Evolutionary conservation across 768 basidiomycete species (phyloP).

Genomic region (Ramaria rubella): DNA sequence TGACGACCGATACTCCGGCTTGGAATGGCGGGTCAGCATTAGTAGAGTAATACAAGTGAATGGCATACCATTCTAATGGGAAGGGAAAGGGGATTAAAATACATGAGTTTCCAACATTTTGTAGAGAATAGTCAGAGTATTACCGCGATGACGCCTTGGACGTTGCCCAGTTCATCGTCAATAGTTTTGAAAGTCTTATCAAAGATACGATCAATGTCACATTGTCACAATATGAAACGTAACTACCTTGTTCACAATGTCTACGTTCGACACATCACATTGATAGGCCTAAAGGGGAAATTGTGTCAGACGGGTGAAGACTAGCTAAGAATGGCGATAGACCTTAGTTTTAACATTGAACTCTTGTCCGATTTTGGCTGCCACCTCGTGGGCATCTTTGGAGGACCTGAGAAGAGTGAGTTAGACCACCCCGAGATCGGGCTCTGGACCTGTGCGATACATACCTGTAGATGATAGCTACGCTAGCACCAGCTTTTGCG

Average conservation of each 20-base stretch:
- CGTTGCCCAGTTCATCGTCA: slow-evolving; percentile 39
- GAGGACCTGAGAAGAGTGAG: slow-evolving; percentile 31
- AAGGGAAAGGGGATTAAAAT: background rate
- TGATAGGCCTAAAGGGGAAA: slow-evolving; percentile 54
- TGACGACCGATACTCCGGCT: slow-evolving; percentile 54
- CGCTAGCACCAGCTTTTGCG: slow-evolving; percentile 47
- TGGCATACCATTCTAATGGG: slow-evolving; percentile 35
- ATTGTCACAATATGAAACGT: background rate
- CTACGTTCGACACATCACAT: slow-evolving; percentile 50
- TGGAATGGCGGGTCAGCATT: background rate
- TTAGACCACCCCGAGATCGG: background rate
- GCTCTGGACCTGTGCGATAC: background rate
- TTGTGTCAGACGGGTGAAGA: no score
- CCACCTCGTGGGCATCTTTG: slow-evolving; percentile 41
- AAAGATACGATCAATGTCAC: background rate
- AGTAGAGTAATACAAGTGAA: background rate
- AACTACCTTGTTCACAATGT: slow-evolving; percentile 28
- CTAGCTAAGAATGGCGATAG: no score
- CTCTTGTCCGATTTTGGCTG: slow-evolving; percentile 39
- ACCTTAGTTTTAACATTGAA: slow-evolving; percentile 41
- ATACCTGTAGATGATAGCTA: slow-evolving; percentile 57
- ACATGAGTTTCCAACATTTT: no score
- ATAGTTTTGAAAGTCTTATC: slow-evolving; percentile 40
- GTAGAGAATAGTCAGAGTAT: no score
- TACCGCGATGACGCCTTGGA: slow-evolving; percentile 54